A percentile compares a stretch with the other conserved stretches of the same genome.
These are phyloP conservation scores for Sicyos baderoa DNA, from an alignment of 306 rosid genomes.

Conservation along the genomic window DNA sequence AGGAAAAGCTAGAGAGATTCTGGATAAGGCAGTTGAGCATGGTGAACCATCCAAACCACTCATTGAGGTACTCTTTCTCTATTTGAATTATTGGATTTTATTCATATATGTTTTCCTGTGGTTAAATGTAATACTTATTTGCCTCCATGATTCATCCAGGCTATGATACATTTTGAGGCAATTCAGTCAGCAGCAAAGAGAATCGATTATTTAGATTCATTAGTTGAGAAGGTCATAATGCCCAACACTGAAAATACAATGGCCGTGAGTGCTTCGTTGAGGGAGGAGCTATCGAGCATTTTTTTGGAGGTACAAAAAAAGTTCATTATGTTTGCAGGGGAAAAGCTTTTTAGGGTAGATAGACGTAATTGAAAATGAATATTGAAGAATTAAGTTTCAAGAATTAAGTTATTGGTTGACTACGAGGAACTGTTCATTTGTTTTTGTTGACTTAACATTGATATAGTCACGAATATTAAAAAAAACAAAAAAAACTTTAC, in stretches of 20 bases:
- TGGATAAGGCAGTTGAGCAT: conserved; percentile 70
- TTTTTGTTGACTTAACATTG: neutral
- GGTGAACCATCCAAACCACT: conserved; percentile 59
- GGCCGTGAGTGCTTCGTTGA: conserved; percentile 51
- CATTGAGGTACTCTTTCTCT: conserved; percentile 51
- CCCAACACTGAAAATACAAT: conserved; percentile 54
- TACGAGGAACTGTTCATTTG: neutral
- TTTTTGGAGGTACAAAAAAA: conserved; percentile 58
- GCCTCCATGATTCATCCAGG: conserved; percentile 40
- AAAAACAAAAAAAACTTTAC: too few species aligned
- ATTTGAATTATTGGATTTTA: conserved; percentile 15
- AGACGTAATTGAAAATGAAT: neutral
- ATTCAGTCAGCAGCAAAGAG: conserved; percentile 61
- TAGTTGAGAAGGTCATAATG: conserved; percentile 61
- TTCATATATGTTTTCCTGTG: neutral
- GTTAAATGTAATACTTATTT: conserved; percentile 8
- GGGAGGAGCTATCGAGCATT: conserved; percentile 85
- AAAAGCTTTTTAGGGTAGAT: neutral
- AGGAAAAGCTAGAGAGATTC: conserved; percentile 70
- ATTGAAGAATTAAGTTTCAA: neutral
- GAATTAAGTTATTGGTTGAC: neutral
- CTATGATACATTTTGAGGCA: conserved; percentile 83
- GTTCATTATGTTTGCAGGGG: neutral
- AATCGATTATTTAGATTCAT: conserved; percentile 63
- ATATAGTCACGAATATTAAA: neutral